These are phyloP conservation scores for Coffea canephora DNA, from an alignment of 257 asterid genomes.

Conservation along the genomic window DNA sequence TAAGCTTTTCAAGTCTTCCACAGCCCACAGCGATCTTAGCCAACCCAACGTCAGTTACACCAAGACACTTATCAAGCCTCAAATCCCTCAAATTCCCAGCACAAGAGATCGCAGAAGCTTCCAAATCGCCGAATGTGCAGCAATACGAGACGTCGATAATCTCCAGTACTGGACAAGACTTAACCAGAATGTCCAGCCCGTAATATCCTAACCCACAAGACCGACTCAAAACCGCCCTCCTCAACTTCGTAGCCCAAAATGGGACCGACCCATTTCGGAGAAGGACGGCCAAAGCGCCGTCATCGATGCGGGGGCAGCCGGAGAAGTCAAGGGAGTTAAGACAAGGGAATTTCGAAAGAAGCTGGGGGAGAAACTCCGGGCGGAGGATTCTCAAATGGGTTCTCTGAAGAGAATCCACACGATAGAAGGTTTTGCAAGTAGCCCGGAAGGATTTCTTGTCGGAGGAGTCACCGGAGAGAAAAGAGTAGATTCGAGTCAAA, in stretches of 20 bases:
- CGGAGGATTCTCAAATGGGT: slow-evolving; percentile 62
- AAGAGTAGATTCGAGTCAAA: slow-evolving; percentile 36
- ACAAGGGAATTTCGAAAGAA: slow-evolving; percentile 42
- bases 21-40: slow-evolving; percentile 62
- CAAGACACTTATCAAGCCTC: slow-evolving; percentile 52
- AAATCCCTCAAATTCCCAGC: slow-evolving; percentile 45
- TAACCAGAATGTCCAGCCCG: slow-evolving; percentile 41
- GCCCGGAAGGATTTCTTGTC: slow-evolving; percentile 63
- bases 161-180: slow-evolving; percentile 38
- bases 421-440: slow-evolving; percentile 47
- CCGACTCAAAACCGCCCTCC: slow-evolving; percentile 46
- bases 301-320: slow-evolving; percentile 58
- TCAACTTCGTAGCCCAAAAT: slow-evolving; percentile 33
- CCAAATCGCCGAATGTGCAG: slow-evolving; percentile 57
- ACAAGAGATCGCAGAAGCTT: slow-evolving; percentile 55
- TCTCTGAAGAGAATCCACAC: slow-evolving; percentile 53
- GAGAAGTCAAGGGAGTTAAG: slow-evolving; percentile 62
- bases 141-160: slow-evolving; percentile 55
- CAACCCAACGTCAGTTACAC: slow-evolving; percentile 61
- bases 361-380: slow-evolving; percentile 50
- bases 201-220: slow-evolving; percentile 41
- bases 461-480: slow-evolving; percentile 31
- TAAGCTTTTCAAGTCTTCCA: slow-evolving; percentile 41
- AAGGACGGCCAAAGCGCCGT: slow-evolving; percentile 31
- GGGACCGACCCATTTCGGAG: slow-evolving; percentile 15